Base-by-base conservation (phyloP, 352 stramenopile genomes). In the Phytophthora citrophthora region DNA sequence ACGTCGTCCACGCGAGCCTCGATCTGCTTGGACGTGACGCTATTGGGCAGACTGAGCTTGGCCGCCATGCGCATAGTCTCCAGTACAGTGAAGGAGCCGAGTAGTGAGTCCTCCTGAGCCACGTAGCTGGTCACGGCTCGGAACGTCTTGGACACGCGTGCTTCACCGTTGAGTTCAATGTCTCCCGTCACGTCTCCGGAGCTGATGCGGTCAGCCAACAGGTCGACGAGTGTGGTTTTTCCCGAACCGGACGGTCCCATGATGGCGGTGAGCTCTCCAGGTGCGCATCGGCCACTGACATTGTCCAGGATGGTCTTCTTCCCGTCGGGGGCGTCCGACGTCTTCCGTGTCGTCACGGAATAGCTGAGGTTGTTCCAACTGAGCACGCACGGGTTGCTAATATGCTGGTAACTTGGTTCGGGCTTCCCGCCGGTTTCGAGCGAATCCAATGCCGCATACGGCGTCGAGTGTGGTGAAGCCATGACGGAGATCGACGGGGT, bases 51-150 rank as follows among this genome's bases (percentile, higher is more conserved):
- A 64, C 71, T 81, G 23, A 95, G 66, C 20, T 80, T 72, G 39
- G 81, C 83, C 0, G 83, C 80, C 65, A 91, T 89, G 5, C 38
- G 41, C 18, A 95, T 75, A 44, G 77, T 90, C 68, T 95, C 87
- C 6, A 71, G 34, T 8, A 91, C 81, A 0, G 81, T 90, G 55
- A 94, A 88, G 3, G 79, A 88, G 0, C 79, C 80, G 2, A 91
- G 61, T 7, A 93, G 54, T 16, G 80, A 76, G 34, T 91, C 81
- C 32, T 89, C 80, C 41, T 92, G 83, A 0, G 78, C 71, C n/a
- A 93, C 86, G 72, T 92, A 92, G 26, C 68, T 81, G 4, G 76
- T 67, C 13, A 90, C 51, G 0, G 68, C 60, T 0, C 68, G 77
- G 52, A 89, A 89, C 1, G 57, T 75, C 39, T 73, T 72, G 15